These are phyloP conservation scores for Phytophthora constricta DNA, from an alignment of 352 stramenopile species.

Conservation along the genomic window DNA sequence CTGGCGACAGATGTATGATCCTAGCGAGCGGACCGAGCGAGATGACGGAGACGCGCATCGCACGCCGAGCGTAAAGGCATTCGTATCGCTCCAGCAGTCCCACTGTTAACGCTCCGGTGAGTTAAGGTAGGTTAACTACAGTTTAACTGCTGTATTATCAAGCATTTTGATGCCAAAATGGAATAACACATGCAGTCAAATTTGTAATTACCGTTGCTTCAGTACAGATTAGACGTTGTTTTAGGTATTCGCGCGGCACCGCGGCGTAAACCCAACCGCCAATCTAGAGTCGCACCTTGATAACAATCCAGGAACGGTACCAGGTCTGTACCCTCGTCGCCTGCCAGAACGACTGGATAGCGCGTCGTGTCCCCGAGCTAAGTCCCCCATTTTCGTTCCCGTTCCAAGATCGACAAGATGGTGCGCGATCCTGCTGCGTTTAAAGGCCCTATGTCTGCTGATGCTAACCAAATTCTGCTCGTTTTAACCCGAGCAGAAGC, in stretches of 20 bases:
- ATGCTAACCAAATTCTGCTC: slow-evolving; percentile 6
- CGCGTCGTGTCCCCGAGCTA: not conserved
- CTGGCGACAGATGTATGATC: too few species aligned
- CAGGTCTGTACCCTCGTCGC: too few species aligned
- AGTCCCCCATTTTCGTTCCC: slow-evolving; percentile 18
- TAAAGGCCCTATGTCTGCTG: not conserved
- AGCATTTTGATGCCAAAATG: too few species aligned
- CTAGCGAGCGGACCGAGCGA: too few species aligned
- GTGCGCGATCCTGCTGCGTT: too few species aligned
- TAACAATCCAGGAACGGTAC: too few species aligned
- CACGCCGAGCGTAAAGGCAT: too few species aligned
- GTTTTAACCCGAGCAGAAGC: slow-evolving; percentile 52
- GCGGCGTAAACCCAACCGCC: not conserved
- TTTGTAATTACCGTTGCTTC: slow-evolving; percentile 7
- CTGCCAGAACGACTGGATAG: not conserved
- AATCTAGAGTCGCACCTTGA: not conserved
- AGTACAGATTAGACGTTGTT: not conserved
- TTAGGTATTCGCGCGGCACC: not conserved
- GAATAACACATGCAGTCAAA: too few species aligned
- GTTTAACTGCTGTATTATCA: slow-evolving; percentile 7
- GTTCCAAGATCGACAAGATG: slow-evolving; percentile 34
- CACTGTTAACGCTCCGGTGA: not conserved
- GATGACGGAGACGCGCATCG: too few species aligned
- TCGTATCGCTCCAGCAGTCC: too few species aligned
- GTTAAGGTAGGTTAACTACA: slow-evolving; percentile 15